Conservation (phyloP, 2,329 filamentous ascomycete genomes). For the Metarhizium brunneum region DNA sequence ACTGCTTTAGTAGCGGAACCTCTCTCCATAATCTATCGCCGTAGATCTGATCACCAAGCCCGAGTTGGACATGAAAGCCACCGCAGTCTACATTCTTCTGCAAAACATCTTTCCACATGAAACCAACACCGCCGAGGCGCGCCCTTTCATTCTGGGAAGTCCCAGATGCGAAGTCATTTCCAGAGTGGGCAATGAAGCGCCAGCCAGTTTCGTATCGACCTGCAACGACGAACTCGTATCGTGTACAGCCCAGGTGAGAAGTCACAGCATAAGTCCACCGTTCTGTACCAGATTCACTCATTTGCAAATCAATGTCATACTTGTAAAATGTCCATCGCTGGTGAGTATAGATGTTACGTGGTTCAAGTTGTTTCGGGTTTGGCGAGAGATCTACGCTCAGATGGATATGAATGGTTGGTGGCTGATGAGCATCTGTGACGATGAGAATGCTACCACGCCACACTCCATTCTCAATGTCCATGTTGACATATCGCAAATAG, state of each 20-base stretch:
- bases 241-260: slow-evolving; percentile 91
- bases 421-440: slow-evolving; percentile 82
- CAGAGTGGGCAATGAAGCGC: slow-evolving; percentile 93
- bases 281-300: slow-evolving; percentile 71
- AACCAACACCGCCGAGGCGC: slow-evolving; percentile 77
- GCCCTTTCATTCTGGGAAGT: slow-evolving; percentile 80
- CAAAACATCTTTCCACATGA: slow-evolving; percentile 99
- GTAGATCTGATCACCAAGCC: slow-evolving; percentile 89
- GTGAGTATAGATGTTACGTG: slow-evolving; percentile 76
- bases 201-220: slow-evolving; percentile 84
- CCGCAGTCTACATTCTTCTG: slow-evolving; percentile 96
- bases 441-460: slow-evolving; percentile 94
- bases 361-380: slow-evolving; percentile 78
- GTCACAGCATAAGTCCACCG: slow-evolving; percentile 99
- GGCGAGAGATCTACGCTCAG: slow-evolving; percentile 83
- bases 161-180: slow-evolving; percentile 87
- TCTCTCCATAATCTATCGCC: slow-evolving; percentile 95
- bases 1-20: slow-evolving; percentile 85
- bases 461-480: slow-evolving; percentile 83
- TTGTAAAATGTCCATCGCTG: slow-evolving; percentile 94
- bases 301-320: slow-evolving; percentile 82
- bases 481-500: slow-evolving; percentile 91
- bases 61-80: slow-evolving; percentile 89
- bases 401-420: slow-evolving; percentile 93
- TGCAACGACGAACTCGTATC: slow-evolving; percentile 93